Base-by-base conservation (phyloP, 345 rosid species). In the Populus ilicifolia region DNA sequence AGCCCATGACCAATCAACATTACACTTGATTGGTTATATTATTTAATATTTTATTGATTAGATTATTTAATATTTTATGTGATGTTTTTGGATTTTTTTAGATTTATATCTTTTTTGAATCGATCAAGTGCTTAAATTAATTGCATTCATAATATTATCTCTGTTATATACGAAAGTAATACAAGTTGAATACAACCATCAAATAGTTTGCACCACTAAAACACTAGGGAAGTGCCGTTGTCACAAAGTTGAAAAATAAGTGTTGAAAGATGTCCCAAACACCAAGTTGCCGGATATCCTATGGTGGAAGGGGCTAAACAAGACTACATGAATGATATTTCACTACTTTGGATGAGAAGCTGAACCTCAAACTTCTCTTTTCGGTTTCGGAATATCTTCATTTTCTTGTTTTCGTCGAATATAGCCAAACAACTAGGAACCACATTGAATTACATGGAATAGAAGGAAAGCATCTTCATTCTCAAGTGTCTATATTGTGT, bases 341-440 rank as follows among this genome's bases (percentile, higher is more conserved):
- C 63, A n/a, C 63, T 14, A 56, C 63, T 9, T 3, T 9, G 3
- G 29, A n/a, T 3, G 27, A n/a, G 63, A 56, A 25, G 63, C 27
- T 56, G 29, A 56, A 29, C 14, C 5, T 56, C 63, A 12, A 41
- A 23, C 2, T 56, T 56, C n/a, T 56, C 14, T n/a, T 56, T 9
- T 0, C 1, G 13, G 63, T 21, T 1, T 54, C 14, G 63, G 27
- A 56, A 56, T n/a, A 59, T 59, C 63, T 9, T n/a, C 1, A 9
- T n/a, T 59, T 14, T 72, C 44, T 72, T 76, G 72, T 72, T 27
- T 18, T 64, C 17, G 48, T 75, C 79, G 70, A 29, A 36, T 1
- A 1, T 30, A 38, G 43, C 79, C 82, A 71, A 69, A 36, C 72
- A 50, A 61, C 63, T 20, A 0, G 74, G 43, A 30, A 30, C 63